phyloP scores from a whole-genome alignment of 2,329 filamentous ascomycete species.

The Annulohypoxylon truncatum region DNA sequence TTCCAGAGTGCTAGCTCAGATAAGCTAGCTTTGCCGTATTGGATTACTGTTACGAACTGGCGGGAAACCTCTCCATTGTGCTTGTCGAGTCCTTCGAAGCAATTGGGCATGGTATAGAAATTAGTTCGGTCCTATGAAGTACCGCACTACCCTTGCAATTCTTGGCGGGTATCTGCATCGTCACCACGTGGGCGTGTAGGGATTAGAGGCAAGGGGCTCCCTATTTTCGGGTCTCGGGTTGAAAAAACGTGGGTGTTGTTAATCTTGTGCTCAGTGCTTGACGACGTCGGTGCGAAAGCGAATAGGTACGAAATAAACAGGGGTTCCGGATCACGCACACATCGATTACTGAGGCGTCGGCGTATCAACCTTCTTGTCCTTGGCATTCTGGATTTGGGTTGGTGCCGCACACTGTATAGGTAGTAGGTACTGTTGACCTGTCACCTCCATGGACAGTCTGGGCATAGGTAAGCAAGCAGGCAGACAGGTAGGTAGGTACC shows the following conservation, averaged over 20 bases:
- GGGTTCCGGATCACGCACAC: background rate
- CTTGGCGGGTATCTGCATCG: conserved; percentile 12
- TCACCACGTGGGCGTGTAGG: conserved; percentile 26
- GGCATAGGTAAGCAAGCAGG: background rate
- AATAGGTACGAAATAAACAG: background rate
- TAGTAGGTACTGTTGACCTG: background rate
- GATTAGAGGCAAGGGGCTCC: conserved; percentile 1
- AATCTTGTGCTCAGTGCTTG: background rate
- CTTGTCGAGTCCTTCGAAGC: background rate
- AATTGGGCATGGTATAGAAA: too few species aligned
- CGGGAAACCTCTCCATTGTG: background rate
- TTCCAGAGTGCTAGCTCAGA: background rate
- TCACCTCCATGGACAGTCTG: background rate
- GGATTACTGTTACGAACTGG: background rate
- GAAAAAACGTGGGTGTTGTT: background rate
- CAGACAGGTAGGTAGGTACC: background rate
- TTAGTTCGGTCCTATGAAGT: background rate
- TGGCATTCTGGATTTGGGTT: background rate
- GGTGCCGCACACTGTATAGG: background rate
- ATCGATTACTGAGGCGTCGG: background rate
- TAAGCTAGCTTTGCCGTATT: background rate
- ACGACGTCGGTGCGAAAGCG: background rate
- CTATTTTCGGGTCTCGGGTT: background rate
- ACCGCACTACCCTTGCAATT: conserved; percentile 7
- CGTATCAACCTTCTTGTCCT: background rate